Base-by-base conservation (phyloP, 2,329 filamentous ascomycete species). In the Cylindrodendrum hubeiense region DNA sequence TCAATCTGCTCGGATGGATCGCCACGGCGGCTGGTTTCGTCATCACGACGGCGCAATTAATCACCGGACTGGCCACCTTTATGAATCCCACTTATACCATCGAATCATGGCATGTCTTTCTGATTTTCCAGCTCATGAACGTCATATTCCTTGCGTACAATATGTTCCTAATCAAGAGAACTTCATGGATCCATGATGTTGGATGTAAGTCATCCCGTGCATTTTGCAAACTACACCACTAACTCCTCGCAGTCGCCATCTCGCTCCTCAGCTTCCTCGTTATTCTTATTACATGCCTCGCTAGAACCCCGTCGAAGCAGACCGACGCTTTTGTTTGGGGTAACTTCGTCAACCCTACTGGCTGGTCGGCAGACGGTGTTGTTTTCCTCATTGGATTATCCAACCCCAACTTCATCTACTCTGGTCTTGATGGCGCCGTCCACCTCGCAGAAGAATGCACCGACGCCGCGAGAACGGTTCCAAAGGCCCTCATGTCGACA, bases 331-430 rank as follows among this genome's bases (percentile, higher is more conserved):
- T 74, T 26, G 76, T 80, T 0, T 80, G 78, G 74, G 70, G 67
- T 12, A 68, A 63, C 3, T 79, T 78, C 50, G 65, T 75, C 26
- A 76, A 78, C 57, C 65, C 67, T 1, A 71, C 71, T 2, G 73
- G 74, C 2, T 77, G 76, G 75, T 71, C 75, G 4, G 44, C 61
- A 0, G 64, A 69, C 13, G 77, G 68, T 8, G 65, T 79, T 12
- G 77, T 76, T 28, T 82, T 81, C 52, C 71, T 82, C 6, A 82
- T 78, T 0, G 81, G 81, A 0, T 71, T 83, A 6, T 70, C 79
- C 13, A 79, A 77, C 26, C 75, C 79, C 0, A 78, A 77, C 24
- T 81, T 77, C 63, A 79, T 79, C 58, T 80, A 77, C 67, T 76
- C 75, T 7, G 79, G 79, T 0, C 64, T 80, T 3, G 79, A 82